These are phyloP conservation scores for Senna siamea DNA, from an alignment of 306 rosid species.

Conservation along the genomic window DNA sequence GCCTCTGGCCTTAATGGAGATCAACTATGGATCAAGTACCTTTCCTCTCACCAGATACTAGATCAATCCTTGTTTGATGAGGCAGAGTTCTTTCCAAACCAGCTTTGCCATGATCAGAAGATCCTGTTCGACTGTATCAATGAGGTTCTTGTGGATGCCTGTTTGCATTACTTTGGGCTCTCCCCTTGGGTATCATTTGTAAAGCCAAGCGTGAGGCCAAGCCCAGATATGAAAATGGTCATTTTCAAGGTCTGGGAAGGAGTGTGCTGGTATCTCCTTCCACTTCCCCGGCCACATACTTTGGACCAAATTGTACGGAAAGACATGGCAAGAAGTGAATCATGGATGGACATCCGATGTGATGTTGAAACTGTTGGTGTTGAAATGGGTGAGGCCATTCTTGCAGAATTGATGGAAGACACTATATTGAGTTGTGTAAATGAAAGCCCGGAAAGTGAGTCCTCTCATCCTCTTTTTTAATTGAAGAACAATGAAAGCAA, in stretches of 20 bases:
- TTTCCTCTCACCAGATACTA: slow-evolving; percentile 70
- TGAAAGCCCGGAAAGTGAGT: slow-evolving; percentile 48
- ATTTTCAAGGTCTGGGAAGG: slow-evolving; percentile 64
- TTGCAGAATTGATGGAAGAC: slow-evolving; percentile 77
- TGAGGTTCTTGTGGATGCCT: slow-evolving; percentile 76
- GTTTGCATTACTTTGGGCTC: slow-evolving; percentile 58
- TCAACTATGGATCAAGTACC: slow-evolving; percentile 61
- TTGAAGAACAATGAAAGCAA: slow-evolving; percentile 39
- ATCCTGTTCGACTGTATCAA: slow-evolving; percentile 75
- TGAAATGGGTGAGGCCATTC: slow-evolving; percentile 76
- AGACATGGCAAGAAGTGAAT: slow-evolving; percentile 71
- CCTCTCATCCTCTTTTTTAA: slow-evolving; percentile 33
- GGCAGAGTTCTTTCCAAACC: slow-evolving; percentile 61
- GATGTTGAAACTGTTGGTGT: slow-evolving; percentile 62
- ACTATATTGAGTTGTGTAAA: slow-evolving; percentile 50
- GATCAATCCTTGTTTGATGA: slow-evolving; percentile 64
- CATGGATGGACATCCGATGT: slow-evolving; percentile 77
- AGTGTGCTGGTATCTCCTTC: slow-evolving; percentile 78
- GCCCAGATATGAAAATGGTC: slow-evolving; percentile 51
- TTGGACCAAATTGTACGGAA: slow-evolving; percentile 85
- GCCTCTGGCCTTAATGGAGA: slow-evolving; percentile 68
- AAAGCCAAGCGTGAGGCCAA: slow-evolving; percentile 54
- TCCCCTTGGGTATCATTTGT: slow-evolving; percentile 65
- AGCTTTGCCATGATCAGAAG: slow-evolving; percentile 57
- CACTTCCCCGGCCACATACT: slow-evolving; percentile 68